Conservation (phyloP, 2,329 filamentous ascomycete species). For the Calonectria ilicicola region DNA sequence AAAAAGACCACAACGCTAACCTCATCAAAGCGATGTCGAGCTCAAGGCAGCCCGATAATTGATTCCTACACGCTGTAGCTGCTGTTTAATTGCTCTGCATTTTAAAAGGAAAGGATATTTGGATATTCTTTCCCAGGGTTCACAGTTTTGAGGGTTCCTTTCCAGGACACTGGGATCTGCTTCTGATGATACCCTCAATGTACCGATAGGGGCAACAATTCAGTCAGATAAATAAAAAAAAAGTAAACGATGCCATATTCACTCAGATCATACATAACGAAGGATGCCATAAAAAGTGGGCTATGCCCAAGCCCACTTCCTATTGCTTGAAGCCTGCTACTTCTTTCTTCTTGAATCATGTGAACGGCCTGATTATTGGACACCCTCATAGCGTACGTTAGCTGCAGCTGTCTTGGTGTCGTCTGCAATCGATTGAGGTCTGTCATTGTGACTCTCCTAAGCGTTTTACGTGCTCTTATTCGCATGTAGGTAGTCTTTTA, state of each 20-base stretch:
- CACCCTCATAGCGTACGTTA: too few species aligned
- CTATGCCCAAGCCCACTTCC: too few species aligned
- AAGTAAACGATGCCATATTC: not conserved
- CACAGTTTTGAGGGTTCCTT: too few species aligned
- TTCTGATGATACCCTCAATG: not conserved
- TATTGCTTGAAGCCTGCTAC: too few species aligned
- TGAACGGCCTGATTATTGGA: too few species aligned
- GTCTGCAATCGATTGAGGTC: not conserved
- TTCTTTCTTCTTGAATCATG: too few species aligned
- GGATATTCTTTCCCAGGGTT: not conserved
- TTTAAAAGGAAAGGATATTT: too few species aligned
- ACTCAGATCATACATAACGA: not conserved
- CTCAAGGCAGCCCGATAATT: constrained; percentile 71
- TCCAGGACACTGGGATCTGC: too few species aligned
- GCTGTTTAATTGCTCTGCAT: constrained; percentile 20
- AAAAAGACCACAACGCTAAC: constrained; percentile 24
- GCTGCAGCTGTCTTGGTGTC: too few species aligned
- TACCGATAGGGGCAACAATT: not conserved
- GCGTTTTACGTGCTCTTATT: not conserved
- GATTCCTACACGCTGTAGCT: not conserved
- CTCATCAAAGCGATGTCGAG: constrained; percentile 71
- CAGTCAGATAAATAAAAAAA: constrained; percentile 5
- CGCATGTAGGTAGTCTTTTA: not conserved
- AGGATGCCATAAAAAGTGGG: not conserved
- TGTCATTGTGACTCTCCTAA: not conserved